Conservation (phyloP, 768 basidiomycete genomes). For the Amanita molliuscula region DNA sequence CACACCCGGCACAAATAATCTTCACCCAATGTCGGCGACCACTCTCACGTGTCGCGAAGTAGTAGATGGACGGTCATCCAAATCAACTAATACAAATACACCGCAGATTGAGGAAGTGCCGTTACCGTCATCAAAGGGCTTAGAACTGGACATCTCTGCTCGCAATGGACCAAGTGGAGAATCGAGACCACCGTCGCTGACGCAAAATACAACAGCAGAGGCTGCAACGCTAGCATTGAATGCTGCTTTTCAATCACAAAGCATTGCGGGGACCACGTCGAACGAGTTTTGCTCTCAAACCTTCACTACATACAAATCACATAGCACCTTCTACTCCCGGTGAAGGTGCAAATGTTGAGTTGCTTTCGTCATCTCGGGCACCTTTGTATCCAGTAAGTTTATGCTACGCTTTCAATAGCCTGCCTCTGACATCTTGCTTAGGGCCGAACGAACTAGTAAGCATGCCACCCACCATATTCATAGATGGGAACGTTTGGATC, state of each 20-base stretch:
- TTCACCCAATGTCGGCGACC: too few relatives aligned
- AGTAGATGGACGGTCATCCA: too few relatives aligned
- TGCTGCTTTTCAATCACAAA: constrained; percentile 1
- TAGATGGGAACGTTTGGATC: neutral
- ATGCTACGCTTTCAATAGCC: neutral
- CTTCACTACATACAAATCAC: neutral
- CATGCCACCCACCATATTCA: neutral
- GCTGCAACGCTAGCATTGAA: neutral
- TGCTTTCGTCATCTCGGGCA: neutral
- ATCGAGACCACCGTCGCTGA: neutral
- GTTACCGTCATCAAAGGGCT: neutral
- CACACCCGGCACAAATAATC: neutral
- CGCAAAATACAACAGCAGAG: neutral
- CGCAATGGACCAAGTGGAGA: neutral
- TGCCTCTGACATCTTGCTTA: neutral
- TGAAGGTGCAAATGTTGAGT: neutral
- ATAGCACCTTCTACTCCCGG: neutral
- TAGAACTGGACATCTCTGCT: neutral
- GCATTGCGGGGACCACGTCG: neutral
- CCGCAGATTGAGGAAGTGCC: neutral
- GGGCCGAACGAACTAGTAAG: neutral
- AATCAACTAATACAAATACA: neutral
- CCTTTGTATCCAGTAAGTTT: neutral
- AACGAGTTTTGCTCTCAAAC: neutral
- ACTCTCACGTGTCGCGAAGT: neutral